Evolutionary conservation across 1,284 basidiomycete genomes (phyloP).

Genomic region (Leccinum cinnamomeum): DNA sequence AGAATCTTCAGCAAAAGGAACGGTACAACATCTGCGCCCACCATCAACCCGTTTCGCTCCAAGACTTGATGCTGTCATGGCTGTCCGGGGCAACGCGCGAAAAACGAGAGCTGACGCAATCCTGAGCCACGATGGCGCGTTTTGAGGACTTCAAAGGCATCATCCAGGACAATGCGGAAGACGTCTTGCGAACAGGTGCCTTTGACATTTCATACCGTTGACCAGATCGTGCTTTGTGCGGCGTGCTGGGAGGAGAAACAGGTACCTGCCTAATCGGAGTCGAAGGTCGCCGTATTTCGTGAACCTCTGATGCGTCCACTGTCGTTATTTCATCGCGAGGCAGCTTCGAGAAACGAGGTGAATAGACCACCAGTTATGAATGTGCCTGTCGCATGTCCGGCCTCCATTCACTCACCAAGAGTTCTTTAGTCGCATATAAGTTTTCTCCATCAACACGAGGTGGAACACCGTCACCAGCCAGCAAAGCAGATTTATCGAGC

Average conservation of each 20-base stretch:
- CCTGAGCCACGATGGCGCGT: slow-evolving; percentile 1
- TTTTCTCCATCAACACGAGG: slow-evolving; percentile 23
- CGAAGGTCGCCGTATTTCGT: slow-evolving; percentile 7
- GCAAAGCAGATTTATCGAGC: slow-evolving; percentile 2
- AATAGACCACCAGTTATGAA: slow-evolving; percentile 3
- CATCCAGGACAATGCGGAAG: slow-evolving; percentile 32
- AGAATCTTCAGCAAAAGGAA: slow-evolving; percentile 9
- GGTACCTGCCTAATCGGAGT: slow-evolving; percentile 28
- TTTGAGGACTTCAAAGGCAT: slow-evolving; percentile 18
- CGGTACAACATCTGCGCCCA: background rate
- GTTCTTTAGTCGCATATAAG: slow-evolving; percentile 5
- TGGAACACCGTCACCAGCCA: slow-evolving; percentile 3
- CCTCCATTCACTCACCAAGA: slow-evolving; percentile 23
- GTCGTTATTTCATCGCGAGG: background rate
- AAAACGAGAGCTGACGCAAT: slow-evolving; percentile 15
- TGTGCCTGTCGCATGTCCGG: slow-evolving; percentile 4
- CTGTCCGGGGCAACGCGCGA: slow-evolving; percentile 39
- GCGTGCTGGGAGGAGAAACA: slow-evolving; percentile 26
- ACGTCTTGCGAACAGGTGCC: slow-evolving; percentile 17
- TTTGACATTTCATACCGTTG: slow-evolving; percentile 12
- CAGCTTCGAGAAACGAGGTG: slow-evolving; percentile 16
- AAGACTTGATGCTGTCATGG: slow-evolving; percentile 55
- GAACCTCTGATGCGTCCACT: background rate
- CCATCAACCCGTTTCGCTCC: slow-evolving; percentile 34
- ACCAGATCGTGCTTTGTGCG: slow-evolving; percentile 27